Conservation (phyloP, 78 protist genomes). For the Polysphondylium violaceum region DNA sequence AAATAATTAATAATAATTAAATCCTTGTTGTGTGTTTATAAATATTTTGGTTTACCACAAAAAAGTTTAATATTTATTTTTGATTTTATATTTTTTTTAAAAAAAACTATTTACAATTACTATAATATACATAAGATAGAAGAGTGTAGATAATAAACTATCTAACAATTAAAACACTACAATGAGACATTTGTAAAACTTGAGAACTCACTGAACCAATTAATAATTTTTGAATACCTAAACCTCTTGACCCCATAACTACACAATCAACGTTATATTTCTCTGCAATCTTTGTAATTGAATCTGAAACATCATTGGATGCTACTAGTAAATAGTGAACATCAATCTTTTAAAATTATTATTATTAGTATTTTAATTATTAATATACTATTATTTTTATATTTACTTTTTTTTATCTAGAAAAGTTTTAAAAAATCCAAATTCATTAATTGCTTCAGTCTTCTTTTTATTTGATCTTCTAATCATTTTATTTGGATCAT, state of each 20-base stretch:
- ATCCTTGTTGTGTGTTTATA: too few relatives aligned
- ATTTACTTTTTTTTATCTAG: background rate
- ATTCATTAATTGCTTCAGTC: constrained; percentile 22
- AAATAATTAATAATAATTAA: too few relatives aligned
- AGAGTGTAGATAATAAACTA: background rate
- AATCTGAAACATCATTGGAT: constrained; percentile 39
- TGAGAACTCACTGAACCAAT: constrained; percentile 48
- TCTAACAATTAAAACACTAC: constrained; percentile 44
- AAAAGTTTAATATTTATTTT: too few relatives aligned
- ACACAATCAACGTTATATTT: constrained; percentile 28
- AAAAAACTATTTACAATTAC: too few relatives aligned
- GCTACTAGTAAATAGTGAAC: constrained; percentile 37
- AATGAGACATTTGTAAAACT: constrained; percentile 35
- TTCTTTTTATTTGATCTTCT: constrained; percentile 47
- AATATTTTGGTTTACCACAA: too few relatives aligned
- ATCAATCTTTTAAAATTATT: background rate
- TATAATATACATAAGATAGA: background rate
- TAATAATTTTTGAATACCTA: constrained; percentile 10
- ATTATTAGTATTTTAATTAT: background rate
- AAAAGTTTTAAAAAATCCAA: constrained; percentile 3
- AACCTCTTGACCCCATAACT: constrained; percentile 54
- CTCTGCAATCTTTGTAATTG: constrained; percentile 46
- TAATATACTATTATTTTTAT: background rate
- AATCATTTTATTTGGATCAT: constrained; percentile 4
- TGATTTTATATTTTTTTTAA: too few relatives aligned